These are phyloP conservation scores for Acanthamoeba divionensis DNA, from an alignment of 208 protist genomes.

Conservation along the genomic window DNA sequence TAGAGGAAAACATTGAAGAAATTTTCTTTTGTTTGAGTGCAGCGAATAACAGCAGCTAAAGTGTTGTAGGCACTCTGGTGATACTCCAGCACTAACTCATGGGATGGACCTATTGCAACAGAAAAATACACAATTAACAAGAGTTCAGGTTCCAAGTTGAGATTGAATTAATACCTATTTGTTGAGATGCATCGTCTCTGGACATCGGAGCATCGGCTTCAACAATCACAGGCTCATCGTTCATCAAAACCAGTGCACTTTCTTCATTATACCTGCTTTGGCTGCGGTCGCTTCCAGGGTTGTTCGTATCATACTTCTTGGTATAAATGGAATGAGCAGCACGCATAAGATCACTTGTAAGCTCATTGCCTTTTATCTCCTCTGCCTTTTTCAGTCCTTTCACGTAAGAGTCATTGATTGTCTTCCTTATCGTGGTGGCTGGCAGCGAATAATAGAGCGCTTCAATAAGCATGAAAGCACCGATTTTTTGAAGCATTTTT, in stretches of 20 bases:
- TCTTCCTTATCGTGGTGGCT: constrained; percentile 62
- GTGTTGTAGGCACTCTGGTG: constrained; percentile 82
- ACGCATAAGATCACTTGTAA: constrained; percentile 83
- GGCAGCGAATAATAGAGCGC: constrained; percentile 75
- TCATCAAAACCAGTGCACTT: neutral
- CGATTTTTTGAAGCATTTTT: constrained; percentile 67
- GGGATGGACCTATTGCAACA: neutral
- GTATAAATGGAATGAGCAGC: constrained; percentile 62
- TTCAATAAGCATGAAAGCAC: constrained; percentile 82
- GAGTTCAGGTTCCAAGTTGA: too few relatives aligned
- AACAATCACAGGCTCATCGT: constrained; percentile 1
- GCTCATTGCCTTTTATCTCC: constrained; percentile 79
- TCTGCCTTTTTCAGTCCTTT: neutral
- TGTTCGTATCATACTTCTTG: neutral
- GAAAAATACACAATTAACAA: too few relatives aligned
- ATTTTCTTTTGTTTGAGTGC: constrained; percentile 84
- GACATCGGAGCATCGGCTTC: neutral
- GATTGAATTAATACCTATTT: too few relatives aligned
- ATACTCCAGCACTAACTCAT: constrained; percentile 55
- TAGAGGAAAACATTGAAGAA: constrained; percentile 85
- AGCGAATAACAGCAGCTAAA: constrained; percentile 76
- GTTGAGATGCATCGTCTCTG: too few relatives aligned
- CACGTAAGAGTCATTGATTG: constrained; percentile 77
- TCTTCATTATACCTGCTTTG: neutral
- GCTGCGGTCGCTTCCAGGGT: neutral